These are phyloP conservation scores for Monosporascus cannonballus DNA, from an alignment of 2,329 filamentous ascomycete genomes.

Conservation along the genomic window DNA sequence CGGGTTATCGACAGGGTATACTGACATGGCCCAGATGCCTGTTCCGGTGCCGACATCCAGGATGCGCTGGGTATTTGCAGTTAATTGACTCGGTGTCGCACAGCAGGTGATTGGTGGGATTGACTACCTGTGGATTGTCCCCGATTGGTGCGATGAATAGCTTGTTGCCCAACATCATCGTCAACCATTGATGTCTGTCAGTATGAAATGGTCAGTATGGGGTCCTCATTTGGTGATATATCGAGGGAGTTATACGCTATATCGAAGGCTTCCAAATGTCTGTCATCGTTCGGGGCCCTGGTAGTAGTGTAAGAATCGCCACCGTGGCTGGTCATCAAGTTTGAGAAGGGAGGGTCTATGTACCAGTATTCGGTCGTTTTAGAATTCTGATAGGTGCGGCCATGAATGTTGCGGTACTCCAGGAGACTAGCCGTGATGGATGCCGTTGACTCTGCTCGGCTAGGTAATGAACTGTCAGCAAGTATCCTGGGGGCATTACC, in stretches of 20 bases:
- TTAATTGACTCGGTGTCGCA: neutral
- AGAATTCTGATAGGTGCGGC: slow-evolving; percentile 9
- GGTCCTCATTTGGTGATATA: no score
- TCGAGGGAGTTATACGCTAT: no score
- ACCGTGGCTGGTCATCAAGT: neutral
- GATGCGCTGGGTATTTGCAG: neutral
- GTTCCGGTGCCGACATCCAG: neutral
- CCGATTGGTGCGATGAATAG: no score
- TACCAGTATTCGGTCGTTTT: slow-evolving; percentile 9
- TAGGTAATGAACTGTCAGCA: no score
- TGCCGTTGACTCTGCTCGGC: neutral
- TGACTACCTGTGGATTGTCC: no score
- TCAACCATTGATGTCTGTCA: no score
- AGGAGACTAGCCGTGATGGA: slow-evolving; percentile 9
- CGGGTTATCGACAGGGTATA: neutral
- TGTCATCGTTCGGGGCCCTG: neutral
- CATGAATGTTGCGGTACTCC: slow-evolving; percentile 11
- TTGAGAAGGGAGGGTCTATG: slow-evolving; percentile 2
- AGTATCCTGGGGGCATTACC: no score
- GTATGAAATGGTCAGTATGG: no score
- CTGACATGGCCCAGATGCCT: slow-evolving; percentile 14
- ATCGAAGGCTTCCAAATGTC: no score
- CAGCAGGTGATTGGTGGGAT: neutral
- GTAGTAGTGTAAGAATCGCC: slow-evolving; percentile 10
- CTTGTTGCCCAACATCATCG: no score